Evolutionary conservation across 768 basidiomycete genomes (phyloP), one percentile per base, ranked within the genome.

Genomic region (Ramaria rubella): DNA sequence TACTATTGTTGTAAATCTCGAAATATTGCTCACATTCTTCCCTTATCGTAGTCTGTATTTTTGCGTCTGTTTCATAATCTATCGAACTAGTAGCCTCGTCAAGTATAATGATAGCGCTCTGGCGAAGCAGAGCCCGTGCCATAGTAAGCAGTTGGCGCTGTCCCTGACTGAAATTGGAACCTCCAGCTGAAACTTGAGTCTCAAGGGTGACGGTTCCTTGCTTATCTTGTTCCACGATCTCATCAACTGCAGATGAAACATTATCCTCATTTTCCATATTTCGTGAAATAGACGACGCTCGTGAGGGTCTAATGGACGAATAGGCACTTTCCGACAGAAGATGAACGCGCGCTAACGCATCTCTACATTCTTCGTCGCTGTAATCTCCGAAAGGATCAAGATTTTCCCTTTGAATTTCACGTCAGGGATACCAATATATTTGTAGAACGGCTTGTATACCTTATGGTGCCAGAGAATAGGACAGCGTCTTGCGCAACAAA

Each of bases 371-470:
- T 51, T 68, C 67, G 52, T 74, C 72, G 19, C 61, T 62, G 58
- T 49, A 65, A 77, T 36, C 59, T 79, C 83, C 68, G 67, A 88
- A 88, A 3, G 86, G 87, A 70, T 89, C 87, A 3, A 90, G 62
- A 56, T 88, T 89, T 29, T 87, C 86, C 46, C 87, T 73, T 17
- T 33, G 17, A 21, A 55, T 56, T n/a, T n/a, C n/a, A 33, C 0
- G 46, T 9, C 31, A 12, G n/a, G 36, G 53, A 49, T 11, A 21
- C 21, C 14, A 30, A 23, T 3, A 17, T n/a, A 88, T 61, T 60
- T 83, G 33, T 36, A 9, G 24, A n/a, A n/a, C n/a, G n/a, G n/a
- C 23, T 23, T 6, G 31, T 27, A 11, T 52, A 59, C 61, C 64
- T 45, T 34, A 67, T 62, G 3, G 70, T 70, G 11, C 72, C 72